Evolutionary conservation across 306 rosid species (phyloP).

Genomic region (Sicyos edulis): DNA sequence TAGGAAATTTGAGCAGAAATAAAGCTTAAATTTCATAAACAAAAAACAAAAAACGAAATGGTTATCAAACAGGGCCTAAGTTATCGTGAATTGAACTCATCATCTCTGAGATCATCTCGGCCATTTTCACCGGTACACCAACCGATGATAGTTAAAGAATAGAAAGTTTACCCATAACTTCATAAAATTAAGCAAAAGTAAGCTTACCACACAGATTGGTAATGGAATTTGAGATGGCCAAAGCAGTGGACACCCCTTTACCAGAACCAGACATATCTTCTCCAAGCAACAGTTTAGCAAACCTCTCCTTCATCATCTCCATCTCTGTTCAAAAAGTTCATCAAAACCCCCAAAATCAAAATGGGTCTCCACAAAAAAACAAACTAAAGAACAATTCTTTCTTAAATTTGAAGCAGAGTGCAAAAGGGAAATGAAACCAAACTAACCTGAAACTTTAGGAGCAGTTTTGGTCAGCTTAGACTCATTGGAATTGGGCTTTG

Average conservation of each 20-base stretch:
- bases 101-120: too few species aligned
- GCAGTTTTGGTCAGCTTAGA: slow-evolving; percentile 31
- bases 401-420: too few species aligned
- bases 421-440: neutral
- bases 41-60: too few species aligned
- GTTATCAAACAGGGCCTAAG: too few species aligned
- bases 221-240: slow-evolving; percentile 52
- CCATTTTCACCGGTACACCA: too few species aligned
- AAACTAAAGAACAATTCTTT: neutral
- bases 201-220: slow-evolving; percentile 52
- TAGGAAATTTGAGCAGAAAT: too few species aligned
- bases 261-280: slow-evolving; percentile 66
- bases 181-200: too few species aligned
- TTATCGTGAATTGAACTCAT: too few species aligned
- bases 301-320: slow-evolving; percentile 59
- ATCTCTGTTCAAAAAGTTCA: slow-evolving; percentile 28
- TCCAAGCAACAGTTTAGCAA: slow-evolving; percentile 51
- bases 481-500: slow-evolving; percentile 30
- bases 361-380: neutral
- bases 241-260: slow-evolving; percentile 47
- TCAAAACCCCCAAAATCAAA: neutral
- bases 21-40: too few species aligned
- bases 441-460: slow-evolving; percentile 61
- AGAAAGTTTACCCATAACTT: too few species aligned
- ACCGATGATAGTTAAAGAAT: too few species aligned